phyloP scores from a whole-genome alignment of 805 yeast genomes.

The Candida stauntonica region DNA sequence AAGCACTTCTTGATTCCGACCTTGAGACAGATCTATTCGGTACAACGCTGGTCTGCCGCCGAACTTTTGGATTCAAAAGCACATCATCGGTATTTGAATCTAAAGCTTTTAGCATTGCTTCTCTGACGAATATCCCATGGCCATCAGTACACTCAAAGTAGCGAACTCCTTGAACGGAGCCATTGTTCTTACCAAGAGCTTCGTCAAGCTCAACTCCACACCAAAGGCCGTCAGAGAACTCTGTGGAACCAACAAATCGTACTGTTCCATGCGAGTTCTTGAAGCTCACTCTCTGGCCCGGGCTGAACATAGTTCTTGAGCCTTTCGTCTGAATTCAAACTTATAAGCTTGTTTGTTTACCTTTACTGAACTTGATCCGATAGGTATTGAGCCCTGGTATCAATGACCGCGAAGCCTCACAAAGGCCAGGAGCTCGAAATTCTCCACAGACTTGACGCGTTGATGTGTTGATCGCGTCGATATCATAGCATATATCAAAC shows the following conservation, averaged over 20 bases:
- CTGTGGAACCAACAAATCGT: constrained; percentile 46
- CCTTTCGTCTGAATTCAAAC: not conserved
- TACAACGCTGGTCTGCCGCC: too few relatives aligned
- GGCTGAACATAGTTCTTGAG: constrained; percentile 6
- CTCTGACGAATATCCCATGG: constrained; percentile 48
- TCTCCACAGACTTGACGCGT: too few relatives aligned
- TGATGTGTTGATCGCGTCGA: too few relatives aligned
- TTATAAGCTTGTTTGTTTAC: not conserved
- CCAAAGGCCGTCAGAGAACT: constrained; percentile 69
- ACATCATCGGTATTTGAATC: not conserved
- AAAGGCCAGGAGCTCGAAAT: too few relatives aligned
- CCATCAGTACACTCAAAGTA: constrained; percentile 58
- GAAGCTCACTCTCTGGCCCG: constrained; percentile 19
- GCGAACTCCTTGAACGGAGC: constrained; percentile 54
- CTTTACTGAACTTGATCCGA: too few relatives aligned
- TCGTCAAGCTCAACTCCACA: constrained; percentile 75
- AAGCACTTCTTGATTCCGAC: not conserved
- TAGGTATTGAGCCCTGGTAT: too few relatives aligned
- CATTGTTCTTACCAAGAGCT: constrained; percentile 79
- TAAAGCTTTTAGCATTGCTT: constrained; percentile 25
- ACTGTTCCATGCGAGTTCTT: constrained; percentile 37
- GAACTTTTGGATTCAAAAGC: too few relatives aligned
- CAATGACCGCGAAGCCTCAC: too few relatives aligned
- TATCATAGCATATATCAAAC: too few relatives aligned
- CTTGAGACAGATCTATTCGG: constrained; percentile 1